Evolutionary conservation across 352 stramenopile species (phyloP), one percentile per base, ranked within the genome.

Genomic region (Pythium dissimile): DNA sequence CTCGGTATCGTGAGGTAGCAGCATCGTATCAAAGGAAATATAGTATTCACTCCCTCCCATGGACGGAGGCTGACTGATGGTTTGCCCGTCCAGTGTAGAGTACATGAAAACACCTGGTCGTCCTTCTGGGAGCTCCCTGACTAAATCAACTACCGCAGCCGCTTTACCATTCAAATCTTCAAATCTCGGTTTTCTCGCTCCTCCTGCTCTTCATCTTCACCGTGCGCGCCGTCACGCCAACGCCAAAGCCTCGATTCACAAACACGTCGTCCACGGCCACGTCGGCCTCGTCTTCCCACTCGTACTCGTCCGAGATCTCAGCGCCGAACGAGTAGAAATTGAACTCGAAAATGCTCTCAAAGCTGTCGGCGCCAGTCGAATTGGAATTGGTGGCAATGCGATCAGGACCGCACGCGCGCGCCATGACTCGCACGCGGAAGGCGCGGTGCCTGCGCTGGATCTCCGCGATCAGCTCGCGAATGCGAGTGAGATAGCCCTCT

Each of bases 291-390:
- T 55, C 32, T 5, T 42, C 15, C 47, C 34, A 42, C 15, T 38
- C 47, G 34, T 55, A 55, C 47, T 48, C 42, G 11, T 48, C 42
- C 20, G 15, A 26, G 37, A 44, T 44, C 37, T 44, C 37, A 20
- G 37, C 37, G 7, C 16, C 18, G 37, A 13, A 1, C 37, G 37
- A 44, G 37, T 44, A 44, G 37, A 44, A 23, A 23, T 44, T 44
- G 37, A 44, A 44, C 37, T 44, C 37, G 37, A 44, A 44, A 26
- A 44, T 26, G n/a, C 37, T 6, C n/a, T 44, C 37, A 44, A 44
- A 44, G 37, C 37, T 23, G 2, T 26, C 37, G 37, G 11, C 16
- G 35, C 6, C n/a, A 13, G 23, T 11, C 7, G 34, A n/a, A 39
- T n/a, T n/a, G n/a, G n/a, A n/a, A n/a, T n/a, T n/a, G n/a, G n/a